Percentiles rank a stretch among this genome's conserved stretches.
These are phyloP conservation scores for Candolleomyces efflorescens DNA, from an alignment of 768 basidiomycete species.

Conservation along the genomic window DNA sequence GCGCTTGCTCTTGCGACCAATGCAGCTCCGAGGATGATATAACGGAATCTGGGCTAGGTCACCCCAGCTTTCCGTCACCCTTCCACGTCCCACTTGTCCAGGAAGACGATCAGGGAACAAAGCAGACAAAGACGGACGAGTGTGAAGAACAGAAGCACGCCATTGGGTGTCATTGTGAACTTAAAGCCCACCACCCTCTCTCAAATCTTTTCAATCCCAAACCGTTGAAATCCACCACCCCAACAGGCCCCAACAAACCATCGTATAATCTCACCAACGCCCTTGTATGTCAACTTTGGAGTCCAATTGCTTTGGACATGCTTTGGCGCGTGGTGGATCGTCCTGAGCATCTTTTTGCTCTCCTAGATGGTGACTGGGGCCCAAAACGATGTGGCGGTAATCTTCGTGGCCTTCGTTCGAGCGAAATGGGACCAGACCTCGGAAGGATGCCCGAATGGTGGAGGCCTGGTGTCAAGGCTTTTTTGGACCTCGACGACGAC, in stretches of 20 bases:
- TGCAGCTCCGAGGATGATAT: too few relatives aligned
- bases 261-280: slow-evolving; percentile 11
- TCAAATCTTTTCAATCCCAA: too few relatives aligned
- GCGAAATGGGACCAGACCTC: slow-evolving; percentile 6
- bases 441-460: neutral
- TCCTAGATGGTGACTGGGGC: slow-evolving; percentile 10
- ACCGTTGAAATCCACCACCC: neutral
- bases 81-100: too few relatives aligned
- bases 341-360: slow-evolving; percentile 14
- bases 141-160: too few relatives aligned
- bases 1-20: too few relatives aligned
- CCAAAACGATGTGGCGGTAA: neutral
- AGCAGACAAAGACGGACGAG: too few relatives aligned
- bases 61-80: too few relatives aligned
- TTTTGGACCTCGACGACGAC: neutral
- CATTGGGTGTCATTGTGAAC: too few relatives aligned
- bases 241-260: neutral
- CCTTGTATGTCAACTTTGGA: slow-evolving; percentile 17
- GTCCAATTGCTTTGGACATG: slow-evolving; percentile 14
- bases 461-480: neutral
- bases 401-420: neutral
- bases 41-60: too few relatives aligned
- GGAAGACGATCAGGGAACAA: too few relatives aligned
- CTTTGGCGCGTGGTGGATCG: slow-evolving; percentile 19
- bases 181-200: too few relatives aligned